These are phyloP conservation scores for Hypoxylon trugodes DNA, from an alignment of 495 filamentous ascomycete genomes.

Conservation along the genomic window DNA sequence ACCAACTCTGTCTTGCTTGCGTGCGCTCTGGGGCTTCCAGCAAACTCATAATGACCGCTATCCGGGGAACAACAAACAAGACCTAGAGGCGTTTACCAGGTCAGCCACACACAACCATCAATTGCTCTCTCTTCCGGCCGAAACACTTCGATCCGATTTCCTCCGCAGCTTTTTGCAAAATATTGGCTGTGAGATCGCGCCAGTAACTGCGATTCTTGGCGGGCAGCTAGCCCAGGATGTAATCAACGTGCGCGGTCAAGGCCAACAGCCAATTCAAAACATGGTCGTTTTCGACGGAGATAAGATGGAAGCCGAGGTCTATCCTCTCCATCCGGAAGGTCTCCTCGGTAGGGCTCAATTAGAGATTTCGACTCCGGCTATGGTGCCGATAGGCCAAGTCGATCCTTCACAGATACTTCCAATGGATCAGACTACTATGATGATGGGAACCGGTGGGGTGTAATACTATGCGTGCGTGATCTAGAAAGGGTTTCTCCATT, in stretches of 20 bases:
- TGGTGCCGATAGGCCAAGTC: constrained; percentile 28
- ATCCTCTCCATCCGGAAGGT: constrained; percentile 78
- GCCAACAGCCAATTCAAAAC: constrained; percentile 96
- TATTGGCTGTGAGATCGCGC: constrained; percentile 80
- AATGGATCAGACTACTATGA: constrained; percentile 22
- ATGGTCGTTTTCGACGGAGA: constrained; percentile 91
- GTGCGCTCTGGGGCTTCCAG: constrained; percentile 83
- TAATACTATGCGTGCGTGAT: constrained; percentile 5
- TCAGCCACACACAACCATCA: constrained; percentile 78
- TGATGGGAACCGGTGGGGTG: constrained; percentile 17
- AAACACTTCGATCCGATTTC: constrained; percentile 78
- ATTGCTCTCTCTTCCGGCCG: constrained; percentile 76
- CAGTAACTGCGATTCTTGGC: constrained; percentile 88
- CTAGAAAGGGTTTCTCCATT: background rate
- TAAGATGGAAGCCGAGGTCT: constrained; percentile 76
- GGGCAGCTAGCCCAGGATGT: constrained; percentile 94
- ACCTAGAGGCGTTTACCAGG: constrained; percentile 76
- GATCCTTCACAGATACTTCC: constrained; percentile 30
- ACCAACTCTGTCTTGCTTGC: constrained; percentile 80
- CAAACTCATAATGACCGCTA: constrained; percentile 51
- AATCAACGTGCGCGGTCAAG: constrained; percentile 89
- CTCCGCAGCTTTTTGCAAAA: constrained; percentile 85
- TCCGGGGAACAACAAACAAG: constrained; percentile 44
- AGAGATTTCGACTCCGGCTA: constrained; percentile 21
- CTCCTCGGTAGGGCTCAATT: constrained; percentile 53